Conservation (phyloP, 2,329 filamentous ascomycete species). For the Sporothrix euskadiensis region DNA sequence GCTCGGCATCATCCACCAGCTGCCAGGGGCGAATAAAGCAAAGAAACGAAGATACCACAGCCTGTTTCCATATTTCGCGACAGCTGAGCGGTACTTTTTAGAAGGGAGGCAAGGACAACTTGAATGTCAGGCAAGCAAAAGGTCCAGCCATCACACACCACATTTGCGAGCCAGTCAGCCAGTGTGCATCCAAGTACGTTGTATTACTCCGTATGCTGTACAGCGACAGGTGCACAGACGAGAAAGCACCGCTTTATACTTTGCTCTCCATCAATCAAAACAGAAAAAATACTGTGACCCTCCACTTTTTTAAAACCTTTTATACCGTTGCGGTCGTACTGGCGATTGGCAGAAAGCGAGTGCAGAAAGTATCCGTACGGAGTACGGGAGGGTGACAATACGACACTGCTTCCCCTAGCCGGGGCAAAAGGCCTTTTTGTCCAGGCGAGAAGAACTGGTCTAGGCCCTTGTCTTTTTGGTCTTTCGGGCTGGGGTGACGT, state of each 20-base stretch:
- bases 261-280: neutral
- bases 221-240: too few species aligned
- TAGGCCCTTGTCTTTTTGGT: neutral
- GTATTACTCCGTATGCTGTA: too few species aligned
- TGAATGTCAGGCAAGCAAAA: neutral
- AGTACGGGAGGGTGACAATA: neutral
- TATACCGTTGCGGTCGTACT: neutral
- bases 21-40: neutral
- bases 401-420: neutral
- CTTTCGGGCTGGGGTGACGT: neutral
- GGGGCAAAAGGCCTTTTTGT: neutral
- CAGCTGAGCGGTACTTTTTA: neutral
- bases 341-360: neutral
- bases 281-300: slow-evolving; percentile 18
- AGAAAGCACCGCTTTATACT: too few species aligned
- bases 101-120: neutral
- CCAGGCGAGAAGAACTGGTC: neutral
- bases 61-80: too few species aligned
- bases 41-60: neutral
- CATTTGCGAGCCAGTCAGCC: too few species aligned
- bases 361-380: neutral
- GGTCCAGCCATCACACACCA: neutral
- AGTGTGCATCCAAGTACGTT: too few species aligned
- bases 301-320: neutral
- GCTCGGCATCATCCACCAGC: neutral